Percentiles rank a stretch among this genome's conserved stretches.
These are phyloP conservation scores for Tubosaeta sp. DNA, from an alignment of 768 basidiomycete species.

Conservation along the genomic window DNA sequence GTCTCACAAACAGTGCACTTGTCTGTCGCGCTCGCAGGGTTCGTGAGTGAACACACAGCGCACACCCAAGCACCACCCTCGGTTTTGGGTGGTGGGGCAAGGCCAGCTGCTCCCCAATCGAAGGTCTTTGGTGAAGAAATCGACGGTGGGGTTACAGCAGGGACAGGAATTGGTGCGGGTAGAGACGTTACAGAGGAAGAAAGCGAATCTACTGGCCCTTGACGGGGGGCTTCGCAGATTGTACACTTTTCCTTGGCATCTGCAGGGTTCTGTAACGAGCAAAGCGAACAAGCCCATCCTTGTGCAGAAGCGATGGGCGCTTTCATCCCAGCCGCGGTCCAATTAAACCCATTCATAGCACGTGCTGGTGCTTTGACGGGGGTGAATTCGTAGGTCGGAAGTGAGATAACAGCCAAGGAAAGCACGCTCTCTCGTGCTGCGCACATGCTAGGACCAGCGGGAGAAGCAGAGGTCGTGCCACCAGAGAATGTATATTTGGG, in stretches of 20 bases:
- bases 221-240: conserved; percentile 40
- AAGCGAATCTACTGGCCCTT: conserved; percentile 15
- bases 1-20: conserved; percentile 53
- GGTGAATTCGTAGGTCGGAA: conserved; percentile 45
- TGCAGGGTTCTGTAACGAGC: conserved; percentile 40
- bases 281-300: conserved; percentile 57
- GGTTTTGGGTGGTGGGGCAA: conserved; percentile 24
- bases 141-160: not conserved
- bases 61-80: conserved; percentile 37
- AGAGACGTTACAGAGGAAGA: conserved; percentile 4
- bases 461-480: conserved; percentile 8
- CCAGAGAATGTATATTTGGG: conserved; percentile 32
- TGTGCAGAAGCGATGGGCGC: conserved; percentile 30
- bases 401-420: conserved; percentile 34
- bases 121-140: conserved; percentile 24
- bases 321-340: conserved; percentile 58
- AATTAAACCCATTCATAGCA: conserved; percentile 47
- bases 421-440: conserved; percentile 36
- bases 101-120: conserved; percentile 38
- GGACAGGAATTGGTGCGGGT: not conserved
- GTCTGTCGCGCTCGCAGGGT: conserved; percentile 38
- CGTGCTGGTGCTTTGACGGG: conserved; percentile 14
- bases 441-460: conserved; percentile 19
- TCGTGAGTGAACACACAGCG: conserved; percentile 38
- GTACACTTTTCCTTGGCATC: conserved; percentile 41